phyloP scores from a whole-genome alignment of 169 alveolate species.

The Eimeria maxima region DNA sequence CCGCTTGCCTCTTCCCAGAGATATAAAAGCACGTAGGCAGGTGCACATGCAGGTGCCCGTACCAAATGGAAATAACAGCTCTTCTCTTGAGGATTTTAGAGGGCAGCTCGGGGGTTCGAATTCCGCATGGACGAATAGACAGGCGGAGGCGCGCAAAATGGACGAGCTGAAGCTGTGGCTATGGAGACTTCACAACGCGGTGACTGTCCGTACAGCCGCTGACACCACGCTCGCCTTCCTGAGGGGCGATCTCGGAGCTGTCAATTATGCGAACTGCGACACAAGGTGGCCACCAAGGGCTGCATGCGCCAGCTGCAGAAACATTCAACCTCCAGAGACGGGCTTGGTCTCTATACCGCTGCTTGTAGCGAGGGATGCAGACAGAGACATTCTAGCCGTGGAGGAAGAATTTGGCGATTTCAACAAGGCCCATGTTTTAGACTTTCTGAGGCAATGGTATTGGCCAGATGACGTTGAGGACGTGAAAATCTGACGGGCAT shows the following conservation, averaged over 20 bases:
- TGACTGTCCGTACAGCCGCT: constrained; percentile 74
- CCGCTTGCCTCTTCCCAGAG: neutral
- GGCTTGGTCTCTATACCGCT: constrained; percentile 35
- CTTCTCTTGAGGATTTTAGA: constrained; percentile 3
- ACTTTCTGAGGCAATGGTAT: neutral
- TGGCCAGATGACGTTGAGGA: constrained; percentile 21
- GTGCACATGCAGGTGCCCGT: neutral
- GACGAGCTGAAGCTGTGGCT: constrained; percentile 67
- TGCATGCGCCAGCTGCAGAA: constrained; percentile 42
- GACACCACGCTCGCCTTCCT: constrained; percentile 69
- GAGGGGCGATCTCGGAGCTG: constrained; percentile 31
- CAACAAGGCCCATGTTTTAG: neutral
- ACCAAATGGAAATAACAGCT: neutral
- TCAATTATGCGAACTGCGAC: constrained; percentile 61
- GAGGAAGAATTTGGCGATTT: constrained; percentile 44
- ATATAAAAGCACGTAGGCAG: neutral
- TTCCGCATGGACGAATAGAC: neutral
- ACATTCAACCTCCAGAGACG: neutral
- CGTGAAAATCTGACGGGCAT: constrained; percentile 11
- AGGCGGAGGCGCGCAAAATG: constrained; percentile 27
- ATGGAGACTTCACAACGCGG: constrained; percentile 83
- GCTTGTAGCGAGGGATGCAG: constrained; percentile 32
- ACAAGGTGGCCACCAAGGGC: constrained; percentile 59
- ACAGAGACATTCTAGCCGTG: constrained; percentile 34
- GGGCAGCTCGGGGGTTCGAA: constrained; percentile 4